phyloP scores from a whole-genome alignment of 1,284 basidiomycete genomes.

The Athelia psychrophila region DNA sequence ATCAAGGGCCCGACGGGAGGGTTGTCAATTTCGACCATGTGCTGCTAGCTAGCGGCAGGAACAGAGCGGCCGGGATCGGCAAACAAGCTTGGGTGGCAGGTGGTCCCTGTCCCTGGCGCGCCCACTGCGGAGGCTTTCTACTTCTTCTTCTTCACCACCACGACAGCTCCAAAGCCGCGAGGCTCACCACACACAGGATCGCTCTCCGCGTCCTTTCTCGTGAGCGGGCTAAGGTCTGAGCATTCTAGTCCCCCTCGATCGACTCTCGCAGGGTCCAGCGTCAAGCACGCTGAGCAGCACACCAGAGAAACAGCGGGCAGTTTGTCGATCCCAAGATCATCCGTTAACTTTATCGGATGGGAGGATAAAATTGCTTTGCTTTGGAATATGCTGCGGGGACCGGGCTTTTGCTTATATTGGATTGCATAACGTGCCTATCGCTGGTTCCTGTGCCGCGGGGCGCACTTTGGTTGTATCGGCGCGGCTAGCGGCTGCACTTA shows the following conservation, averaged over 20 bases:
- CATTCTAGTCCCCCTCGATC: slow-evolving; percentile 45
- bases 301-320: slow-evolving; percentile 43
- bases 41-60: too few relatives aligned
- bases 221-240: slow-evolving; percentile 68
- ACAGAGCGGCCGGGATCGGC: too few relatives aligned
- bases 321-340: slow-evolving; percentile 25
- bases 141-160: slow-evolving; percentile 9
- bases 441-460: background rate
- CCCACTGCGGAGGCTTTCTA: too few relatives aligned
- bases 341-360: slow-evolving; percentile 15
- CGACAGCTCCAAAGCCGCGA: slow-evolving; percentile 51
- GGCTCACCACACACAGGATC: slow-evolving; percentile 45
- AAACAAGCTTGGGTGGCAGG: too few relatives aligned
- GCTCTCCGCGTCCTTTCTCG: slow-evolving; percentile 24
- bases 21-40: too few relatives aligned
- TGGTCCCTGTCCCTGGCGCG: too few relatives aligned
- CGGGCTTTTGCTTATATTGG: slow-evolving; percentile 13
- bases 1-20: too few relatives aligned
- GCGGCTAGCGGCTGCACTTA: too few relatives aligned
- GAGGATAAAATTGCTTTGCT: slow-evolving; percentile 5
- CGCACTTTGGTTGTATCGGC: background rate
- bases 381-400: slow-evolving; percentile 23
- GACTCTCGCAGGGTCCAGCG: slow-evolving; percentile 49
- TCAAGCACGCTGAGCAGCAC: slow-evolving; percentile 41
- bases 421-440: slow-evolving; percentile 1